phyloP scores from a whole-genome alignment of 371 early-diverging fungal species.

The Nematocida ironsii region DNA sequence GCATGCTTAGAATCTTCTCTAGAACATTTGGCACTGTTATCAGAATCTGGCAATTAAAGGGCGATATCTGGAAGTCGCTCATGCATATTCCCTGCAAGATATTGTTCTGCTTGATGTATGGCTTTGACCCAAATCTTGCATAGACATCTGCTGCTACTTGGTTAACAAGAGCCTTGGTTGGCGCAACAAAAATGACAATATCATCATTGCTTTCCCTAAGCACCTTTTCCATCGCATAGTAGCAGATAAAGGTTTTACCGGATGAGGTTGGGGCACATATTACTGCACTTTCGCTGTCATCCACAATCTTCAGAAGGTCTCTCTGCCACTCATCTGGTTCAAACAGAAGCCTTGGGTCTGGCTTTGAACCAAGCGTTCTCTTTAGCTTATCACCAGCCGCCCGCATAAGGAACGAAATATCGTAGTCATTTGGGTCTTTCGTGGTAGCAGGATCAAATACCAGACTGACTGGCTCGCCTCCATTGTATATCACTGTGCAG shows the following conservation, averaged over 20 bases:
- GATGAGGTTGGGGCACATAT: constrained; percentile 73
- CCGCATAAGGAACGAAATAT: constrained; percentile 70
- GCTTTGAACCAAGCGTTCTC: constrained; percentile 65
- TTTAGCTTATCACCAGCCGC: constrained; percentile 69
- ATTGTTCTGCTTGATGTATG: constrained; percentile 60
- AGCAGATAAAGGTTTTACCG: constrained; percentile 74
- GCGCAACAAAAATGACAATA: constrained; percentile 72
- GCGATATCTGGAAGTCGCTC: constrained; percentile 65
- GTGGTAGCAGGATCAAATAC: constrained; percentile 33
- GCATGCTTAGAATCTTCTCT: constrained; percentile 63
- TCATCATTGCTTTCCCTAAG: constrained; percentile 69
- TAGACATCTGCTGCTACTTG: constrained; percentile 73
- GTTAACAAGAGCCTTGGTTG: constrained; percentile 74
- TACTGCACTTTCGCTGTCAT: constrained; percentile 68
- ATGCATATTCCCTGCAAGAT: constrained; percentile 69
- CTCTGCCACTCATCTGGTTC: constrained; percentile 73
- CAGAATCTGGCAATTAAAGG: constrained; percentile 71
- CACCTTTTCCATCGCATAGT: constrained; percentile 73
- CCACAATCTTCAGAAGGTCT: constrained; percentile 71
- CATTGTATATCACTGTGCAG: constrained; percentile 34
- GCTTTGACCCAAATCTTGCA: constrained; percentile 71
- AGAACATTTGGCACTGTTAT: constrained; percentile 72
- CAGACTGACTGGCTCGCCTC: constrained; percentile 29
- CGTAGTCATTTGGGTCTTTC: constrained; percentile 66
- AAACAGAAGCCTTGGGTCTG: constrained; percentile 71